These are phyloP conservation scores for Groenewaldozyma auringiensis DNA, from an alignment of 1,139 yeast genomes.

Conservation along the genomic window DNA sequence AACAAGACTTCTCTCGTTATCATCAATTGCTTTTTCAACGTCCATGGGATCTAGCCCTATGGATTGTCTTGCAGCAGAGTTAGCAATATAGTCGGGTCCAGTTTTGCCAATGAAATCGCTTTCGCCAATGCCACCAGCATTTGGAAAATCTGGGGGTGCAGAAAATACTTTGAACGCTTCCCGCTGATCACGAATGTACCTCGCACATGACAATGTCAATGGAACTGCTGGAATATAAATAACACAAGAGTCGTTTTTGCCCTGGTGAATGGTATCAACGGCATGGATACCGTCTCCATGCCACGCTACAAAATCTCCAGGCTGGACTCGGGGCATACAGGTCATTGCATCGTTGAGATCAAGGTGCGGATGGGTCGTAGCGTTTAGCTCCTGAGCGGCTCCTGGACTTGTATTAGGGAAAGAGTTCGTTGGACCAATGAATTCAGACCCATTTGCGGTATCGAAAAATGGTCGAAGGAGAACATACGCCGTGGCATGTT, in stretches of 20 bases:
- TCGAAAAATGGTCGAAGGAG: slow-evolving; percentile 42
- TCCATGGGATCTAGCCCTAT: slow-evolving; percentile 7
- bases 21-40: background rate
- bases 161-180: slow-evolving; percentile 25
- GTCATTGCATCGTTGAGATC: slow-evolving; percentile 21
- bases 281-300: slow-evolving; percentile 43
- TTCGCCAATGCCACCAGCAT: slow-evolving; percentile 21
- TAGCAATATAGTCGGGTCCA: slow-evolving; percentile 11
- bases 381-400: slow-evolving; percentile 28
- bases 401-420: slow-evolving; percentile 24
- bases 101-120: slow-evolving; percentile 11
- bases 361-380: slow-evolving; percentile 25
- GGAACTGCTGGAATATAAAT: slow-evolving; percentile 35
- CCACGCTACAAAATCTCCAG: slow-evolving; percentile 43
- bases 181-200: slow-evolving; percentile 27
- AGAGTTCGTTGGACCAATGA: slow-evolving; percentile 35
- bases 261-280: slow-evolving; percentile 40
- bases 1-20: background rate
- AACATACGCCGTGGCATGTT: slow-evolving; percentile 36
- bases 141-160: slow-evolving; percentile 34
- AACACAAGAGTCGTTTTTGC: slow-evolving; percentile 37
- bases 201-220: slow-evolving; percentile 21
- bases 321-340: slow-evolving; percentile 22
- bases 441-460: slow-evolving; percentile 14
- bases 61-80: slow-evolving; percentile 7